Evolutionary conservation across 2,329 filamentous ascomycete species (phyloP), one percentile per base, ranked within the genome.

Genomic region (Colletotrichum tofieldiae): DNA sequence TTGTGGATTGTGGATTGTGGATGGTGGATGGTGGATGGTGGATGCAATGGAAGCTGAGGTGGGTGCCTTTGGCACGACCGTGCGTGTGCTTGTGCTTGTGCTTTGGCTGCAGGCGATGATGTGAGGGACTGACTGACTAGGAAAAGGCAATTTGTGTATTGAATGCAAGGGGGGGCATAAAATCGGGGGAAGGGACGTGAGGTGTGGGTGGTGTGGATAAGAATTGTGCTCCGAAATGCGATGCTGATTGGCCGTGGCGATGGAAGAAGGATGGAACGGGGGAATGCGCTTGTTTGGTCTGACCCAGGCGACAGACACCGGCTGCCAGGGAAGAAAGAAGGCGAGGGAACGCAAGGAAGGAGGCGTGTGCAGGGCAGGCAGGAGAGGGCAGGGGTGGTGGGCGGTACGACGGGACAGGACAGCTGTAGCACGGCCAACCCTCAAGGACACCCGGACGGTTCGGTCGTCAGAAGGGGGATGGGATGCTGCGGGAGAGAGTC

Each of bases 71-170:
- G 41, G 56, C 23, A 41, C 41, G 51, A 52, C 14, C 20, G 51
- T 32, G 45, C 16, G 18, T 29, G 37, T 39, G 56, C 56, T 29
- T 37, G 43, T 62, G 43, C 59, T 60, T 26, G n/a, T 47, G 59
- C 45, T 51, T 56, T 47, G 63, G 63, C 16, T 52, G 41, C 32
- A 62, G 51, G 56, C 67, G 52, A 64, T 60, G 70, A 70, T 72
- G 70, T 61, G 70, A 70, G 66, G 47, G 65, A 41, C 45, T n/a
- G 65, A 70, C 70, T 65, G 70, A 72, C 65, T 70, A 72, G 69
- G 59, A 70, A 70, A 72, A 65, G 70, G 66, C 54, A 72, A 70
- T 70, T 70, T 70, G 70, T 72, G 70, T 59, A 72, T 54, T 60
- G 70, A 49, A 70, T 65, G 66, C 60, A 72, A 72, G 70, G 70